Evolutionary conservation across 257 asterid species (phyloP).

Genomic region (Perilla frutescens): DNA sequence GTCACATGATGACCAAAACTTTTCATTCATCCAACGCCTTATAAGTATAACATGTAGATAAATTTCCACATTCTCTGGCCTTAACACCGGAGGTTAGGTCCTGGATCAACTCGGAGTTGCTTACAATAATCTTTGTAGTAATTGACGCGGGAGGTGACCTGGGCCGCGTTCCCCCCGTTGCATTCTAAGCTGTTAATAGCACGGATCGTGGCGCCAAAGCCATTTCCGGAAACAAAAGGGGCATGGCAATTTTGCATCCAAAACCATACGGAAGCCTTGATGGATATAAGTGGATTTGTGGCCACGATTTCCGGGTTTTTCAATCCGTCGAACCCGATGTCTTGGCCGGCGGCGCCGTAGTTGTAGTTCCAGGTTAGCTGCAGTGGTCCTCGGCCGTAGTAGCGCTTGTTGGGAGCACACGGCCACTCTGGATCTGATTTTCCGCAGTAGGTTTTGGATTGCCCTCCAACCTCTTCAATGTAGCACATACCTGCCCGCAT

Average conservation of each 20-base stretch:
- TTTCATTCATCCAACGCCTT: no score
- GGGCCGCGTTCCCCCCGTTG: conserved; percentile 4
- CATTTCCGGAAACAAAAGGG: conserved; percentile 9
- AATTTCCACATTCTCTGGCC: background rate
- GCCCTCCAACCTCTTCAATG: conserved; percentile 29
- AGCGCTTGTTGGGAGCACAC: conserved; percentile 40
- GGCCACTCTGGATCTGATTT: conserved; percentile 39
- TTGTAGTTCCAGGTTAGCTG: conserved; percentile 61
- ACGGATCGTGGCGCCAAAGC: conserved; percentile 34
- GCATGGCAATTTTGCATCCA: conserved; percentile 37
- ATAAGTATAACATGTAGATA: no score
- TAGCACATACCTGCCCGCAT: conserved; percentile 19
- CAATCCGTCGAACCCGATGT: conserved; percentile 48
- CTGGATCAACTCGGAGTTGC: conserved; percentile 28
- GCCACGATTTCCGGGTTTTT: conserved; percentile 47
- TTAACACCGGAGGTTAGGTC: conserved; percentile 25
- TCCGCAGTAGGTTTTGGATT: conserved; percentile 45
- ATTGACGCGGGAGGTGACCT: conserved; percentile 10
- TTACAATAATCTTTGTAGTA: conserved; percentile 29
- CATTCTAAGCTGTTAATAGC: conserved; percentile 36
- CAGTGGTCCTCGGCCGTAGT: conserved; percentile 36
- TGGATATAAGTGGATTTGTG: conserved; percentile 40
- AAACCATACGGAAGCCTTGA: conserved; percentile 44
- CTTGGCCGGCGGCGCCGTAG: conserved; percentile 55
- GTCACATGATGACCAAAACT: no score